These are phyloP conservation scores for Termitomyces sp. DNA, from an alignment of 768 basidiomycete genomes.

Conservation along the genomic window DNA sequence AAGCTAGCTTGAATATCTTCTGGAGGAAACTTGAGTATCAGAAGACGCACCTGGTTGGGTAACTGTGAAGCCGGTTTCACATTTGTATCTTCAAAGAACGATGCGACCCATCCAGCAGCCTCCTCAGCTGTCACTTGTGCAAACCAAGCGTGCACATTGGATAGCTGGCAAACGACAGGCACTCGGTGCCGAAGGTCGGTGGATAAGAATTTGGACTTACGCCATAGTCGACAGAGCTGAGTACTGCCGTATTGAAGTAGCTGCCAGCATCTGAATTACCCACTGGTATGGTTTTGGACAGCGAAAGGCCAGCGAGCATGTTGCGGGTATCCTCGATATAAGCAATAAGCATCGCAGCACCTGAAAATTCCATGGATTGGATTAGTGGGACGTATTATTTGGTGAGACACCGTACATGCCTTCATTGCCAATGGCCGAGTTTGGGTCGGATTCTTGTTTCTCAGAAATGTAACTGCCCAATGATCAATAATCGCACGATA, in stretches of 20 bases:
- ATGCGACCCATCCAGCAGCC: constrained; percentile 79
- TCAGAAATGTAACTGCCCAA: constrained; percentile 50
- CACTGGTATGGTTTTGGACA: constrained; percentile 61
- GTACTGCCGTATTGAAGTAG: constrained; percentile 68
- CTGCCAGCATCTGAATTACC: constrained; percentile 86
- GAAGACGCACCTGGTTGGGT: constrained; percentile 44
- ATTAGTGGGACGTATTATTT: neutral
- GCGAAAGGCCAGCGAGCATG: constrained; percentile 46
- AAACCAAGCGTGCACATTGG: constrained; percentile 96
- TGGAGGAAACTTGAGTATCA: neutral
- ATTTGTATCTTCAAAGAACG: constrained; percentile 72
- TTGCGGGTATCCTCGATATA: constrained; percentile 62
- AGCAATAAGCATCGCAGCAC: constrained; percentile 51
- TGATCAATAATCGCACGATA: neutral
- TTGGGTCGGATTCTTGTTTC: constrained; percentile 45
- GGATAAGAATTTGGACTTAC: constrained; percentile 29
- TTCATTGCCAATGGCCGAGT: constrained; percentile 47
- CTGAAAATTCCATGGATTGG: constrained; percentile 19
- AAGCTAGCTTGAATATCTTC: neutral
- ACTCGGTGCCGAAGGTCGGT: neutral
- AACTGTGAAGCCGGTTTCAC: constrained; percentile 50
- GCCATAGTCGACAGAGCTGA: constrained; percentile 61
- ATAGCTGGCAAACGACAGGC: constrained; percentile 42
- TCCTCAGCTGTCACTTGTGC: constrained; percentile 62
- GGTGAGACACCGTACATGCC: constrained; percentile 13